Conservation (phyloP, 1,139 yeast genomes). For the Hemisphaericaspora xylofermentans region DNA sequence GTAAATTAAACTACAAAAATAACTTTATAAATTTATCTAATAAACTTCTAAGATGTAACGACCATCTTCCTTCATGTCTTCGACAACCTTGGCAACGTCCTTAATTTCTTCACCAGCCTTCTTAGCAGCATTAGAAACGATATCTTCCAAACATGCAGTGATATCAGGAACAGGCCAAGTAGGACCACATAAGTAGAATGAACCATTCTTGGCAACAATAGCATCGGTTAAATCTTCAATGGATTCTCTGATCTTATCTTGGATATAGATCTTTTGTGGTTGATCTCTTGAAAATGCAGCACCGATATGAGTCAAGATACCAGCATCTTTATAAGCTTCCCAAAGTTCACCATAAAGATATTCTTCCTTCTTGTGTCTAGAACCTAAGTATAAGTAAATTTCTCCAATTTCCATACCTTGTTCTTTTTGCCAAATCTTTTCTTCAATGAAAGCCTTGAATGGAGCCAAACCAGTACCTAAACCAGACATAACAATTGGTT, state of each 20-base stretch:
- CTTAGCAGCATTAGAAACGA: slow-evolving; percentile 69
- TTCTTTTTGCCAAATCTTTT: slow-evolving; percentile 88
- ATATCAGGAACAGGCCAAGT: slow-evolving; percentile 99
- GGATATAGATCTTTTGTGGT: slow-evolving; percentile 90
- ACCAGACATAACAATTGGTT: slow-evolving; percentile 96
- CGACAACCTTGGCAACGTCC: slow-evolving; percentile 79
- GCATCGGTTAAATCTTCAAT: slow-evolving; percentile 75
- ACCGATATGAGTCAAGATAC: slow-evolving; percentile 89
- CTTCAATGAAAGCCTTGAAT: slow-evolving; percentile 95
- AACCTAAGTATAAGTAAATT: slow-evolving; percentile 84
- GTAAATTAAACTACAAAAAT: background rate
- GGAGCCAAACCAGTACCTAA: slow-evolving; percentile 98
- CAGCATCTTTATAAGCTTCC: slow-evolving; percentile 95
- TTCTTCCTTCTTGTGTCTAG: slow-evolving; percentile 95
- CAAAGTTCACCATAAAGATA: slow-evolving; percentile 94
- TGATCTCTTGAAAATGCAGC: slow-evolving; percentile 99
- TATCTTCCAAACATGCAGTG: slow-evolving; percentile 85
- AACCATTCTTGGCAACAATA: slow-evolving; percentile 74
- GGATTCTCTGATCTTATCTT: slow-evolving; percentile 84
- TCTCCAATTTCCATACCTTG: slow-evolving; percentile 92
- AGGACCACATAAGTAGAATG: slow-evolving; percentile 97
- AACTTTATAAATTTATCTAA: slow-evolving; percentile 29
- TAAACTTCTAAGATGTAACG: slow-evolving; percentile 94
- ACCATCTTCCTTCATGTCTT: slow-evolving; percentile 89
- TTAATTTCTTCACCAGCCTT: slow-evolving; percentile 60